These are phyloP conservation scores for Rheum nobile DNA, from an alignment of 148 eudicot species.

Conservation along the genomic window DNA sequence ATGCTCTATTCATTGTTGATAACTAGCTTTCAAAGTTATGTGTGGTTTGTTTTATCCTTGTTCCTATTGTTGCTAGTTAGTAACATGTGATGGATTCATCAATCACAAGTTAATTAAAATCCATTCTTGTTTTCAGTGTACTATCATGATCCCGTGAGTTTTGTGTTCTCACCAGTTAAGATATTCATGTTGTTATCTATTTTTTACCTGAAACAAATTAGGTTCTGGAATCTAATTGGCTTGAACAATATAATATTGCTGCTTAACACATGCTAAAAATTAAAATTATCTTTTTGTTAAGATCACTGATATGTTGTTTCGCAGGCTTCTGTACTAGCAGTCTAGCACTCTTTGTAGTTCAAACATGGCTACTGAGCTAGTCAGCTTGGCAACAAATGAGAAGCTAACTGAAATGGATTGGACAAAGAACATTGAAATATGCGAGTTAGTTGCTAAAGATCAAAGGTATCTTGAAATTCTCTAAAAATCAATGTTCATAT, in stretches of 20 bases:
- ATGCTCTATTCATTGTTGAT: not conserved
- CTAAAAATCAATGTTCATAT: not conserved
- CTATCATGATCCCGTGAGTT: not conserved
- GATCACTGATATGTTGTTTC: not conserved
- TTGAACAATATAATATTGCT: not conserved
- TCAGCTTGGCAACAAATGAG: conserved; percentile 71
- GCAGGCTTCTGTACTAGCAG: conserved; percentile 1
- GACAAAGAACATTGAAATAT: conserved; percentile 81
- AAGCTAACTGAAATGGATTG: conserved; percentile 83
- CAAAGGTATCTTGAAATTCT: conserved; percentile 37
- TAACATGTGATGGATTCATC: not conserved
- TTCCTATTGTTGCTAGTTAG: not conserved
- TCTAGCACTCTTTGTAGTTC: not conserved
- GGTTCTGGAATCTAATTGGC: not conserved
- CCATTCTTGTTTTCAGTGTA: not conserved
- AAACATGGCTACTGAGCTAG: conserved; percentile 71
- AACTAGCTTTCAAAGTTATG: not conserved
- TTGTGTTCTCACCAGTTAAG: not conserved
- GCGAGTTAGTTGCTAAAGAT: conserved; percentile 78
- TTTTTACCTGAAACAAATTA: not conserved
- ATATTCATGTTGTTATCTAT: not conserved
- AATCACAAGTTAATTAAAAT: not conserved
- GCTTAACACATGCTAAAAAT: not conserved
- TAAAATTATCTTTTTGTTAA: not conserved
- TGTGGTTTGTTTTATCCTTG: not conserved